Evolutionary conservation across 2,329 filamentous ascomycete genomes (phyloP).

Genomic region (Rhynchosporium graminicola): DNA sequence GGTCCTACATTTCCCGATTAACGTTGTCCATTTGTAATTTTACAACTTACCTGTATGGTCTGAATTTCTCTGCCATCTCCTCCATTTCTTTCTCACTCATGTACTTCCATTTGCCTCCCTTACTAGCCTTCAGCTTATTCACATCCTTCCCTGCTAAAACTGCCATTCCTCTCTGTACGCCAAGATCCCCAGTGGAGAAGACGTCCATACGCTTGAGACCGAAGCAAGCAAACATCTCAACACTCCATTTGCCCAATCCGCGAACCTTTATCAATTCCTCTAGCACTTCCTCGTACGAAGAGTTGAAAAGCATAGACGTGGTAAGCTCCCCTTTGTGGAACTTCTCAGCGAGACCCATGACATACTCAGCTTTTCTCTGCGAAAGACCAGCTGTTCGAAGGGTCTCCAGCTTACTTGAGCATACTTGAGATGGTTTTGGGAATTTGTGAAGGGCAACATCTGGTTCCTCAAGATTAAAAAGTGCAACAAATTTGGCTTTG

Average conservation of each 20-base stretch:
- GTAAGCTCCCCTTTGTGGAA: constrained; percentile 76
- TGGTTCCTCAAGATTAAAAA: constrained; percentile 58
- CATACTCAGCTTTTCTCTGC: constrained; percentile 94
- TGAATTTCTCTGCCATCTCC: constrained; percentile 75
- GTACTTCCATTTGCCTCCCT: constrained; percentile 94
- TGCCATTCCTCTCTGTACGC: constrained; percentile 92
- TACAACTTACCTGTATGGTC: constrained; percentile 67
- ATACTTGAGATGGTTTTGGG: constrained; percentile 75
- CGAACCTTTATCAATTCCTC: constrained; percentile 81
- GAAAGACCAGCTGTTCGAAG: constrained; percentile 87
- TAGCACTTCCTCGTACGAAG: constrained; percentile 83
- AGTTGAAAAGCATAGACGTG: constrained; percentile 72
- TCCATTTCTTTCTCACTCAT: constrained; percentile 94
- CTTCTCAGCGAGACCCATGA: constrained; percentile 80
- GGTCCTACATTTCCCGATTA: constrained; percentile 53
- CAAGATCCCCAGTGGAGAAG: constrained; percentile 87
- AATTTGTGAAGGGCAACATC: constrained; percentile 51
- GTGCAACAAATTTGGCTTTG: constrained; percentile 75
- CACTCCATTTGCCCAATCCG: constrained; percentile 85
- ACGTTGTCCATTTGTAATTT: constrained; percentile 12
- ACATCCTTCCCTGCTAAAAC: constrained; percentile 82
- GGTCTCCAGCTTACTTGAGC: constrained; percentile 59
- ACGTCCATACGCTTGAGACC: constrained; percentile 93
- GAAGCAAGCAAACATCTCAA: constrained; percentile 98
- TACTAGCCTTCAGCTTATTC: constrained; percentile 70